Evolutionary conservation across 164 flowering plant species (phyloP), one percentile per base, ranked within the genome.

Genomic region (Tetrastigma voinierianum): DNA sequence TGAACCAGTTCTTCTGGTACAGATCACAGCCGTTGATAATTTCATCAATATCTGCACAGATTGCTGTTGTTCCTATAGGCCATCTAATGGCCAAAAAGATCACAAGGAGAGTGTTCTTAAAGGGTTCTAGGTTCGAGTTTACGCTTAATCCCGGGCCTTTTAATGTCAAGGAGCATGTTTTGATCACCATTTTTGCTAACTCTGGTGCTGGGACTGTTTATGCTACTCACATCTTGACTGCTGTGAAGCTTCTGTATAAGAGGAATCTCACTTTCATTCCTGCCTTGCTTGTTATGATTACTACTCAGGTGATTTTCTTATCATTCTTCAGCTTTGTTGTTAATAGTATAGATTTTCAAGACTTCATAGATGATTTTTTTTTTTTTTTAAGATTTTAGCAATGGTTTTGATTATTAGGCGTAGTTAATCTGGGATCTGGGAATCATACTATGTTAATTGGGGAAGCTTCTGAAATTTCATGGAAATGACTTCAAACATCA

Each of bases 1-100:
- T 80, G 55, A 84, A 86, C 75, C 90, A 86, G 79, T 86, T 86
- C 70, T 84, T 84, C 70, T 84, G 87, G 87, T 87, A 80, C 77
- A 69, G 91, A 16, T 65, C 59, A 0, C 76, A 80, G 75, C 89
- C 89, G 2, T 57, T 87, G 54, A 13, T 20, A 0, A 56, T 84
- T 43, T 11, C 72, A 2, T 68, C 89, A 2, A 81, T 84, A 16
- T 77, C 87, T 4, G 90, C 88, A 1, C 87, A 83, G 80, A 86
- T 84, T 57, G 88, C 84, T 3, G 87, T 86, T 49, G 86, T 84
- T 8, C 90, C 90, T 10, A 51, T 86, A 10, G 88, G 88, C 2
- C 87, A 84, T 51, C 62, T 84, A 20, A 79, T 86, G 87, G 88
- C 91, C 10, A 69, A 56, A 21, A 66, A 70, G 0, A 43, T 86